Evolutionary conservation across 1,139 yeast genomes (phyloP), one percentile per base, ranked within the genome.

Genomic region (Nakaseomyces sp.): DNA sequence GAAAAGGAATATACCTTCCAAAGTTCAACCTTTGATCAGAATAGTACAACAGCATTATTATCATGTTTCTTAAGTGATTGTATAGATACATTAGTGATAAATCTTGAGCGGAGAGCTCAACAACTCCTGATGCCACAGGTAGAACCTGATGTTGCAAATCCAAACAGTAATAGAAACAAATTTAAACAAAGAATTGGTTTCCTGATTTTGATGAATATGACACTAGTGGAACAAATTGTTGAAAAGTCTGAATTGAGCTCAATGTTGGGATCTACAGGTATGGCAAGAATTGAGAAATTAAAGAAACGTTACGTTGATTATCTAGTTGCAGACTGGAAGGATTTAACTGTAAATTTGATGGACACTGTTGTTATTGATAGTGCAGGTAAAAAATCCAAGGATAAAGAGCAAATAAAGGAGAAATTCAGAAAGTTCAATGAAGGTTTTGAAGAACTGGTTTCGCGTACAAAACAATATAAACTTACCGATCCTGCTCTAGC

Each of bases 301-400:
- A 79, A 82, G 57, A 88, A 85, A 58, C 71, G 88, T 49, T 87
- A 83, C 42, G 68, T 85, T 55, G 85, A 83, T 57, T 68, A 80
- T 52, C 86, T 88, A 60, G 71, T 88, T 47, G 79, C 81, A 18
- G 91, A 82, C 53, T 89, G 96, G 96, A 82, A 84, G 53, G 73
- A 73, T 50, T 79, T 87, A 19, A 88, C 95, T 5, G 73, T 82
- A 22, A 73, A 77, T 44, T 72, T 89, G 44, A 80, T 89, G 68
- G 88, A 81, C 65, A 79, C 89, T 2, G 73, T 74, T 22, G 77
- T 79, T 25, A 71, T 72, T 18, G 73, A 73, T 30, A 70, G 73
- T 42, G 67, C 70, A 5, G 71, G 70, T 46, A 65, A 69, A 47
- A 62, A 71, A 46, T 65, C 79, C 29, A 89, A 88, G 57, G 95